Conservation (phyloP, 768 basidiomycete species). For the Kwoniella pini region DNA sequence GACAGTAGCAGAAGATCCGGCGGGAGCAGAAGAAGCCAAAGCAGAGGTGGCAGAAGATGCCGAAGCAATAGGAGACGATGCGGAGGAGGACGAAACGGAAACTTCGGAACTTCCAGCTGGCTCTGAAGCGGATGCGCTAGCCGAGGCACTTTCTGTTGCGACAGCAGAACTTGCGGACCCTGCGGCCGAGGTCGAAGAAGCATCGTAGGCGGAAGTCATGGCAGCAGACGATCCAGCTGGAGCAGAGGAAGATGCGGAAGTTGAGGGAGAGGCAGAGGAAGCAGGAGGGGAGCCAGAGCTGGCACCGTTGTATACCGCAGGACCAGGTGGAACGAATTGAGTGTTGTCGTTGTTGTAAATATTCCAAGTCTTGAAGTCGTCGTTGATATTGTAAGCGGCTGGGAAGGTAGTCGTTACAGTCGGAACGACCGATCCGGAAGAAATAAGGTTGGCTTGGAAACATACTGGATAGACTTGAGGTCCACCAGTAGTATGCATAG, state of each 20-base stretch:
- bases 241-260: background rate
- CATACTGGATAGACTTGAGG: constrained; percentile 29
- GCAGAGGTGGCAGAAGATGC: background rate
- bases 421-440: constrained; percentile 20
- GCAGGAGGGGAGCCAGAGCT: constrained; percentile 4
- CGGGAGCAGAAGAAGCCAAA: background rate
- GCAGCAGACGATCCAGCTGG: constrained; percentile 2
- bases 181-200: background rate
- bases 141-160: background rate
- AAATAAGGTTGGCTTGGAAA: constrained; percentile 23
- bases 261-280: background rate
- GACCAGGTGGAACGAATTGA: constrained; percentile 19
- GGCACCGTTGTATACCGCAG: constrained; percentile 17
- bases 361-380: constrained; percentile 6
- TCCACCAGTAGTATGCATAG: constrained; percentile 26
- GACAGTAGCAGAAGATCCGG: constrained; percentile 1
- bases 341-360: constrained; percentile 11
- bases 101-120: constrained; percentile 7
- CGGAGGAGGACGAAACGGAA: background rate
- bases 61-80: background rate
- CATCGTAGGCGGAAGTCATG: background rate
- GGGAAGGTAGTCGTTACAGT: constrained; percentile 25
- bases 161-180: constrained; percentile 1
- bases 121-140: background rate
- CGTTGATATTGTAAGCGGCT: constrained; percentile 19